phyloP scores from a whole-genome alignment of 1,284 basidiomycete genomes.

The Xanthoconium separans region DNA sequence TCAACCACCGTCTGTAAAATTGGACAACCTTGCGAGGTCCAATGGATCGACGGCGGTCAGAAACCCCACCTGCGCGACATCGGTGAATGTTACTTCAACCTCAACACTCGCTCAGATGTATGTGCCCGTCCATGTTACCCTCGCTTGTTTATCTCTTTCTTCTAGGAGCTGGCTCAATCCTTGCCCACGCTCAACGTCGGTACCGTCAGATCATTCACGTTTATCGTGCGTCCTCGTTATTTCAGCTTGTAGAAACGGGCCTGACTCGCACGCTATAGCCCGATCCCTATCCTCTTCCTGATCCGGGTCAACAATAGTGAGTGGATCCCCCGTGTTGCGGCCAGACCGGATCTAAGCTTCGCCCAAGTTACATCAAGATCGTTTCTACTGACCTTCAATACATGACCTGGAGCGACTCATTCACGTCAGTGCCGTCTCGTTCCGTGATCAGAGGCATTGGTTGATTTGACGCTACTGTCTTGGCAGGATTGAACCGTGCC shows the following conservation, averaged over 20 bases:
- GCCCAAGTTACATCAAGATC: slow-evolving; percentile 45
- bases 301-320: too few relatives aligned
- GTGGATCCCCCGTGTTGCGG: slow-evolving; percentile 11
- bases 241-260: too few relatives aligned
- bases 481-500: too few relatives aligned
- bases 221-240: slow-evolving; percentile 38
- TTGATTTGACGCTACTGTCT: too few relatives aligned
- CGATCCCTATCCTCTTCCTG: not conserved
- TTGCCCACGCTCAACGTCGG: slow-evolving; percentile 41
- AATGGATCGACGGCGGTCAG: slow-evolving; percentile 64
- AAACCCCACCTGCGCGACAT: slow-evolving; percentile 48
- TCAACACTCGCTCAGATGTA: slow-evolving; percentile 57
- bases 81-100: slow-evolving; percentile 48
- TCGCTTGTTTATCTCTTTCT: slow-evolving; percentile 16
- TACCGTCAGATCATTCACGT: slow-evolving; percentile 31
- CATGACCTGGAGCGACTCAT: slow-evolving; percentile 45
- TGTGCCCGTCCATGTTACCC: not conserved
- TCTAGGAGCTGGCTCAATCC: slow-evolving; percentile 37
- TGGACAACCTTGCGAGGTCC: slow-evolving; percentile 50
- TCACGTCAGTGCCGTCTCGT: slow-evolving; percentile 42
- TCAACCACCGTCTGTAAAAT: slow-evolving; percentile 45
- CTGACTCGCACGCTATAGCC: too few relatives aligned
- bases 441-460: not conserved
- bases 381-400: too few relatives aligned
- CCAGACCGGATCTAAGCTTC: slow-evolving; percentile 7